Base-by-base conservation (phyloP, 768 basidiomycete species). In the Lactarius vividus region DNA sequence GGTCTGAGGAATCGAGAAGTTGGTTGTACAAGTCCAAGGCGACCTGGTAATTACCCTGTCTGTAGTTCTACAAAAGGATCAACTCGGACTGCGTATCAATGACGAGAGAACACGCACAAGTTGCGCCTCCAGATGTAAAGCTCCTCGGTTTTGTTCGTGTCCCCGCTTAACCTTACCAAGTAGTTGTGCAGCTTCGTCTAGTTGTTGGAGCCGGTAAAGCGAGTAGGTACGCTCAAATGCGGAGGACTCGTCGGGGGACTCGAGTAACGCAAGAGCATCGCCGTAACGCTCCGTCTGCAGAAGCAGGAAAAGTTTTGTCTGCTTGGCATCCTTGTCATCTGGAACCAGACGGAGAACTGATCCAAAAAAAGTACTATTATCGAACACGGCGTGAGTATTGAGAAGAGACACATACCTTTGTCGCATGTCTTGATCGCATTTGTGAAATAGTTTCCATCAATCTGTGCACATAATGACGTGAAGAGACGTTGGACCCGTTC, bases 351-450 rank as follows among this genome's bases (percentile, higher is more conserved):
- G 80, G 53, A 95, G 81, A 67, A 96, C 95, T 96, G 69, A 35
- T 7, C 37, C 18, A 23, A 54, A 37, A 62, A 20, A 23, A 16
- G 57, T 35, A 15, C 35, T 4, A 46, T 49, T 33, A 53, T 57
- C 42, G 37, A 46, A 40, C 7, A 49, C 37, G 54, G 37, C 20
- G 28, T 20, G 11, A 10, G 46, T 59, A 54, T 26, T 49, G 13
- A 35, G 57, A 42, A 56, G 39, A 42, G n/a, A 37, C 80, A 52
- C 86, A 64, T 72, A 93, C 95, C 90, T 80, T 93, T 94, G 77
- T 94, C 89, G 79, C 92, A 95, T 68, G 94, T 95, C 83, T 88
- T 92, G 73, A 94, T 83, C 31, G 93, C 94, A 72, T 93, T 94
- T 53, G 78, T 76, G 73, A 93, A 88, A 77, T 95, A 87, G 1